Base-by-base conservation (phyloP, 1,139 yeast species). In the Zhuliangozyma parablackwelliae region DNA sequence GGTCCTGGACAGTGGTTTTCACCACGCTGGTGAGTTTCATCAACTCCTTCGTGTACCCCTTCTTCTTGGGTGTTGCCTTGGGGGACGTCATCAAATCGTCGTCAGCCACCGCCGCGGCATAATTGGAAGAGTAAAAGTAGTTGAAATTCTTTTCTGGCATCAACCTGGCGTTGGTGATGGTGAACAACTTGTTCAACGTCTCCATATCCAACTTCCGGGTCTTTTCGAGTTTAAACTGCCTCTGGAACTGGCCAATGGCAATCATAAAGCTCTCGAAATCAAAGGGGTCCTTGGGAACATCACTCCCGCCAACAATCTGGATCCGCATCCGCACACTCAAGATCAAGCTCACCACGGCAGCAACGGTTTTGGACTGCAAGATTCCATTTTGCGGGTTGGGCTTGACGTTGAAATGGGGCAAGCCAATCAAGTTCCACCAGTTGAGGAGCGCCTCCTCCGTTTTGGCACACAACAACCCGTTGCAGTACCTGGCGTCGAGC, bases 381-480 rank as follows among this genome's bases (percentile, higher is more conserved):
- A 72, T 59, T 2, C 85, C 81, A 45, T 75, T 75, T 41, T 63
- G 68, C 10, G 56, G 47, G 39, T 60, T 60, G 50, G 62, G 82
- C 54, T 59, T 72, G 35, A 54, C 66, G 61, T 55, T 75, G 57
- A 70, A 80, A 49, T 81, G 82, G 9, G 76, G 72, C 26, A 75
- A 64, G 0, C 96, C 96, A 46, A 84, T 76, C 32, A 78, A 58
- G 32, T 70, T 72, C 97, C 97, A 90, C 97, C 97, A 92, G 38
- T 72, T 69, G 5, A 61, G 52, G 16, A 88, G 73, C 0, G 95
- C 95, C 28, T 65, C 72, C 43, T 82, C 82, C 0, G 97, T 90
- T 41, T 75, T 73, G 41, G 78, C 76, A 56, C 97, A 92, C 6
- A 88, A 62, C 16, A 90, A 62, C 0, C 97, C 97, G 59, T 90